Conservation (phyloP, 176 grass and related monocot genomes). For the Dactylis glomerata region DNA sequence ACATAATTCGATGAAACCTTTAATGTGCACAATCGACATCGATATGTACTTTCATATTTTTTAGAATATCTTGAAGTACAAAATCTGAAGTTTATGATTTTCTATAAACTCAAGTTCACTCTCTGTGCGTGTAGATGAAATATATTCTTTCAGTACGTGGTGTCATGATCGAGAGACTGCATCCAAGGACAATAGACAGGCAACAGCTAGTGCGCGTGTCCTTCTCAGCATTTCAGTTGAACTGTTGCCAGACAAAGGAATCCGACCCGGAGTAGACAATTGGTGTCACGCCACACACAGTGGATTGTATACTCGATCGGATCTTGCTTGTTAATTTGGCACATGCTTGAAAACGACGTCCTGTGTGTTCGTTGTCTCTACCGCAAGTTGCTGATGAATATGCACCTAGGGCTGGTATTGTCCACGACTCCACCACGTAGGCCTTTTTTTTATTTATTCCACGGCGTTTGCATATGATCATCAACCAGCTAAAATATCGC, state of each 20-base stretch:
- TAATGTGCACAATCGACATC: too few species aligned
- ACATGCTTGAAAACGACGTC: slow-evolving; percentile 39
- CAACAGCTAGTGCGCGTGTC: neutral
- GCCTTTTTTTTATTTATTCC: neutral
- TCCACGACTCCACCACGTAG: neutral
- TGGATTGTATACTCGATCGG: neutral
- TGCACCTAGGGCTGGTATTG: neutral
- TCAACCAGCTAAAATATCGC: neutral
- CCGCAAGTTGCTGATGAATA: slow-evolving; percentile 20
- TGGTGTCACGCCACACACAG: neutral
- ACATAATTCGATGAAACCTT: too few species aligned
- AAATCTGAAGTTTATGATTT: too few species aligned
- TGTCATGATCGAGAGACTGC: too few species aligned
- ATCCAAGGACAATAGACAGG: neutral
- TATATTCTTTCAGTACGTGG: too few species aligned
- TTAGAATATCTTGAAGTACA: too few species aligned
- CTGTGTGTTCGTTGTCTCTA: neutral
- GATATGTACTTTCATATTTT: too few species aligned
- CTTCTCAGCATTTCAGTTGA: neutral
- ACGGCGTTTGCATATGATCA: neutral
- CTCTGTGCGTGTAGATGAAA: too few species aligned
- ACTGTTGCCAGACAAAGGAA: neutral
- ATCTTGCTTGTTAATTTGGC: neutral
- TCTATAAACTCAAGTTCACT: too few species aligned
- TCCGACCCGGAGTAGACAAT: neutral